Evolutionary conservation across 768 basidiomycete genomes (phyloP), one percentile per base, ranked within the genome.

Genomic region (Phanerochaete carnosa): DNA sequence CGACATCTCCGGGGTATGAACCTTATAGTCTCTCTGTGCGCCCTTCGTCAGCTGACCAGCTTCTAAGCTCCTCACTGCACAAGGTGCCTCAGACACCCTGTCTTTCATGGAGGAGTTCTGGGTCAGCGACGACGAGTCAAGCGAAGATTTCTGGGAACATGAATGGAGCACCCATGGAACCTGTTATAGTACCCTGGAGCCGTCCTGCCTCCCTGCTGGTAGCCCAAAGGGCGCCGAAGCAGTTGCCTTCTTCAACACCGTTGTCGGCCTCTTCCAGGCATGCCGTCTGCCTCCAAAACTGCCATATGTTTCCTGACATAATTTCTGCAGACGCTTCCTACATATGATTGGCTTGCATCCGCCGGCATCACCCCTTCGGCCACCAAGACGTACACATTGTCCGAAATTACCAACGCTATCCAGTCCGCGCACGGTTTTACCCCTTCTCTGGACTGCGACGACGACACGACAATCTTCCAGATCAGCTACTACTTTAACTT

Each of bases 361-460:
- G 86, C 80, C n/a, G 90, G 90, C 26, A 94, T 94, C 65, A 83
- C 81, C 2, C 93, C 93, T 13, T 81, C 80, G n/a, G 73, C 76
- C 2, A 76, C 72, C 61, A 69, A 73, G 64, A 89, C 88, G 0
- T 85, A 85, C 70, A 83, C 83, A 0, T 78, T 89, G 19, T 74
- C 82, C 15, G 68, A 77, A 11, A 68, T 91, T 49, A 77, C 78
- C 12, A 68, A 78, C 37, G 89, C 88, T 2, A 74, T 92, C 51
- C 76, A 81, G 69, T 58, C 73, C 12, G 84, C 78, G 33, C 82
- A 32, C 81, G 4, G 82, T 30, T 87, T 83, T 39, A 84, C 78
- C 1, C 85, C 85, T 1, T 66, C 73, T 7, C 66, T 87, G 13
- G 72, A 77, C 60, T 87, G 85, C 70, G 57, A 69, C 6, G 7